These are phyloP conservation scores for Penium margaritaceum DNA, from an alignment of 139 green algal genomes.

Conservation along the genomic window DNA sequence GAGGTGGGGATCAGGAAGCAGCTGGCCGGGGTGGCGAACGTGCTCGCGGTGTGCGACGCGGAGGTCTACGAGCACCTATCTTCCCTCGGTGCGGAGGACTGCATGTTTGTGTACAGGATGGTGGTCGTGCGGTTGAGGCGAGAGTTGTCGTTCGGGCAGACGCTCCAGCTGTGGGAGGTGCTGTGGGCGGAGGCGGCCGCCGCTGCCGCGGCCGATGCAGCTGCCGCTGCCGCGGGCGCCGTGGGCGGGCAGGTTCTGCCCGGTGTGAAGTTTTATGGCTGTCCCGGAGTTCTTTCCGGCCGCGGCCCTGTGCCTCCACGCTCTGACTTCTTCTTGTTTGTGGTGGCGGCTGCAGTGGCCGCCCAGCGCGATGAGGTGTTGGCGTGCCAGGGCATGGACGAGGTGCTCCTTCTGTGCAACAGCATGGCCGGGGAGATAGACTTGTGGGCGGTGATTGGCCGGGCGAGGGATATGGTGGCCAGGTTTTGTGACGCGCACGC, in stretches of 20 bases:
- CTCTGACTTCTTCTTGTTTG: slow-evolving; percentile 14
- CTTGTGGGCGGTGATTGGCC: slow-evolving; percentile 19
- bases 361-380: slow-evolving; percentile 1
- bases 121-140: slow-evolving; percentile 68
- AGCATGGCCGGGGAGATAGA: slow-evolving; percentile 23
- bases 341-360: slow-evolving; percentile 15
- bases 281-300: too few relatives aligned
- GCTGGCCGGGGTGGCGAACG: slow-evolving; percentile 50
- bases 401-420: slow-evolving; percentile 29
- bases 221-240: slow-evolving; percentile 10
- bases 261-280: too few relatives aligned
- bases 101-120: slow-evolving; percentile 40
- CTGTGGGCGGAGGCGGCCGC: slow-evolving; percentile 29
- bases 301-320: too few relatives aligned
- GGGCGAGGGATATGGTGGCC: slow-evolving; percentile 1
- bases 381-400: slow-evolving; percentile 25
- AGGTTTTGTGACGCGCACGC: too few relatives aligned
- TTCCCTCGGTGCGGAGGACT: slow-evolving; percentile 12
- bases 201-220: background rate
- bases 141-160: slow-evolving; percentile 62
- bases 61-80: slow-evolving; percentile 30
- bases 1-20: slow-evolving; percentile 65
- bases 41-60: slow-evolving; percentile 57
- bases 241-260: too few relatives aligned
- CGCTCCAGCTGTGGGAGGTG: slow-evolving; percentile 40